A percentile compares a stretch with the other conserved stretches of the same genome.
Conservation (phyloP, 805 yeast genomes). For the Candida cerambycidarum region DNA sequence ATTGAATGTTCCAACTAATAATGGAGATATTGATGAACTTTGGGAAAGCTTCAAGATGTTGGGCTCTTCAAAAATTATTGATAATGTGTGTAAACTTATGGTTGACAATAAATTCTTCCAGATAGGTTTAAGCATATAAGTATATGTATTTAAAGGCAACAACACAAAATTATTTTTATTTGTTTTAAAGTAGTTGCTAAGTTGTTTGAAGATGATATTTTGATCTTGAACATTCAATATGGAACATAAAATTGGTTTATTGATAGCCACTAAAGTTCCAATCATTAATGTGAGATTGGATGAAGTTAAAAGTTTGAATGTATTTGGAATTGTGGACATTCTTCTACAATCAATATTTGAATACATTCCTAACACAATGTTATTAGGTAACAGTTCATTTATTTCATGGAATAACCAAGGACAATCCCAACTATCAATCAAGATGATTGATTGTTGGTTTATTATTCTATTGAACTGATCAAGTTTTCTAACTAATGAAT, state of each 20-base stretch:
- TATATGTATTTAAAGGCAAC: conserved; percentile 5
- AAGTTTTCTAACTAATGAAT: conserved; percentile 1
- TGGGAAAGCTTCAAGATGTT: conserved; percentile 15
- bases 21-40: conserved; percentile 8
- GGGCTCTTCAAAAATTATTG: conserved; percentile 20
- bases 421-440: conserved; percentile 17
- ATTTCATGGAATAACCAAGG: conserved; percentile 16
- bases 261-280: conserved; percentile 5
- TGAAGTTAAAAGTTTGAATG: conserved; percentile 11
- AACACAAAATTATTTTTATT: neutral
- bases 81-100: conserved; percentile 17
- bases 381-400: conserved; percentile 8
- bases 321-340: conserved; percentile 7
- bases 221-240: conserved; percentile 3
- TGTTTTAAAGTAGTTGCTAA: neutral
- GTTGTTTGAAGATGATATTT: neutral
- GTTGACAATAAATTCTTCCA: conserved; percentile 15
- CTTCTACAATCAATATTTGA: conserved; percentile 18
- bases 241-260: neutral
- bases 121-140: conserved; percentile 4
- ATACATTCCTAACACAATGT: conserved; percentile 14
- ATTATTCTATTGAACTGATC: conserved; percentile 8
- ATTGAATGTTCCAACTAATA: conserved; percentile 18
- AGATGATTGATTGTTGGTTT: conserved; percentile 8
- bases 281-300: conserved; percentile 2